Percentiles rank a stretch among this genome's conserved stretches.
These are phyloP conservation scores for Boletus tomentosulus DNA, from an alignment of 768 basidiomycete species.

Conservation along the genomic window DNA sequence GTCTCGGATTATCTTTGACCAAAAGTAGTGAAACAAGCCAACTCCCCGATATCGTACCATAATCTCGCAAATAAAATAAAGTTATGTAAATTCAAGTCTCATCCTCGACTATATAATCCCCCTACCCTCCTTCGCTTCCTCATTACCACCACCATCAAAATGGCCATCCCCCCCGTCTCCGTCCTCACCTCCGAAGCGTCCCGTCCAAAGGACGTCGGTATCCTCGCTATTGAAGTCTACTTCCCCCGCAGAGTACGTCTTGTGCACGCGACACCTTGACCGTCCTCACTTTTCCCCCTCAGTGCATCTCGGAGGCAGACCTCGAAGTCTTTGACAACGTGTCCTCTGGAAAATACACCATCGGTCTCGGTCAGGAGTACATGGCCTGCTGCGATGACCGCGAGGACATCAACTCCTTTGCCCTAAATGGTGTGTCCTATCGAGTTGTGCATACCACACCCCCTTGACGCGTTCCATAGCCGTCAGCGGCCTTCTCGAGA, in stretches of 20 bases:
- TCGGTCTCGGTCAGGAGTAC: slow-evolving; percentile 94
- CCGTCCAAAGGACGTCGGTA: slow-evolving; percentile 90
- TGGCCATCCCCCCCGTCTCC: slow-evolving; percentile 24
- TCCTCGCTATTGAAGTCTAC: slow-evolving; percentile 92
- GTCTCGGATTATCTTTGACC: background rate
- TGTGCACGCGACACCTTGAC: slow-evolving; percentile 7
- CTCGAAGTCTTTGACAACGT: slow-evolving; percentile 95
- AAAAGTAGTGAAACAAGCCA: background rate
- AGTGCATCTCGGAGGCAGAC: slow-evolving; percentile 95
- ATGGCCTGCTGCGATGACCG: slow-evolving; percentile 99
- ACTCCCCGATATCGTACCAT: background rate
- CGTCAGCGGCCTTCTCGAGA: slow-evolving; percentile 84
- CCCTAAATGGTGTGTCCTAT: slow-evolving; percentile 73
- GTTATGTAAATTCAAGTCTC: slow-evolving; percentile 24
- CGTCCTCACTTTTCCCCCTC: slow-evolving; percentile 6
- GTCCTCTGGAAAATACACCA: slow-evolving; percentile 95
- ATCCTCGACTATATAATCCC: background rate
- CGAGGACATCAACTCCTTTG: slow-evolving; percentile 98
- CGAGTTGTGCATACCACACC: background rate
- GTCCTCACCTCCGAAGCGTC: slow-evolving; percentile 12
- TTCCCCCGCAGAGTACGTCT: slow-evolving; percentile 81
- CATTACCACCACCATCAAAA: background rate
- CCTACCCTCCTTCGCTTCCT: background rate
- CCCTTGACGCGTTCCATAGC: slow-evolving; percentile 41
- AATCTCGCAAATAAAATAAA: background rate